Evolutionary conservation across 2,329 filamentous ascomycete species (phyloP), one percentile per base, ranked within the genome.

Genomic region (Fusarium cyanostomum): DNA sequence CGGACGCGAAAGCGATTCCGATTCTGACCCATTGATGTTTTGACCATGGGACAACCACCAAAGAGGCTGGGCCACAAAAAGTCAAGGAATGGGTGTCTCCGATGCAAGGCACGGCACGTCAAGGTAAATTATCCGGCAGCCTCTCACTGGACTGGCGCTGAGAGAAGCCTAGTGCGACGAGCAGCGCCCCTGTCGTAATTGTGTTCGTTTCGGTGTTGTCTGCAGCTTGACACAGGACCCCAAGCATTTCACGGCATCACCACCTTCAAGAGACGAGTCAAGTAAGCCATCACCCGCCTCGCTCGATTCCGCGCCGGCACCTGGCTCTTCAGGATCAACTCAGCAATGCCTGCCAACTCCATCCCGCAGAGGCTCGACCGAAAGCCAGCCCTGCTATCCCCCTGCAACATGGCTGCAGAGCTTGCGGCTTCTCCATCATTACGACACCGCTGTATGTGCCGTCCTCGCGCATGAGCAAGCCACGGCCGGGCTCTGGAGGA

Each of bases 41-140:
- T 24, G 28, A 34, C 21, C 27, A 51, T 51, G 48, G 37, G 48
- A 16, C 39, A 38, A 11, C 31, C 41, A 10, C 45, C 50, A 13
- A 59, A 41, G 26, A 52, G 59, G 7, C 54, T 64, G 12, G 61
- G 61, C 8, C 55, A 62, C 13, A 59, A 53, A 37, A 64, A 64
- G 30, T 64, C 61, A 16, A 38, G 58, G 27, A 50, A 41, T n/a
- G 61, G 61, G 8, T 64, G 61, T 52, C 33, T 56, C 35, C 58
- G 59, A 11, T 64, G 61, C 52, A 64, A 64, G 33, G 46, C 46
- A 27, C 54, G 61, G 3, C 61, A 59, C n/a, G 61, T 64, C 46
- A 64, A 64, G 54, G 61, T 64, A 8, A 31, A 16, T 13, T n/a
- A 7, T 12, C 18, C 18, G 15, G 34, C 10, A 11, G 37, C 13